A percentile compares a stretch with the other conserved stretches of the same genome.
Conservation (phyloP, 2,329 filamentous ascomycete genomes). For the Nannizziopsis arthrosporioides region DNA sequence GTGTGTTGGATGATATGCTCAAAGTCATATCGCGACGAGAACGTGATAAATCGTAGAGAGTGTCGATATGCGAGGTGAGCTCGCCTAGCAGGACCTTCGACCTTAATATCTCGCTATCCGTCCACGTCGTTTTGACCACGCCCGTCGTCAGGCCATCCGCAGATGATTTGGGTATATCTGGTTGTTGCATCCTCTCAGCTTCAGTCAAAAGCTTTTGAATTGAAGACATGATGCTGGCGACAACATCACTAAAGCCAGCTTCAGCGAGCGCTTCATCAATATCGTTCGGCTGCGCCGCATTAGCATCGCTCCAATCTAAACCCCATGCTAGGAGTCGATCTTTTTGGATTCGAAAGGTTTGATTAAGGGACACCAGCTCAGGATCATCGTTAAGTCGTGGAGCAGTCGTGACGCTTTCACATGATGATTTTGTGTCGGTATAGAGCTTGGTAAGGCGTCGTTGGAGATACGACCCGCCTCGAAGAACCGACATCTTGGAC, state of each 20-base stretch:
- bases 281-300: conserved; percentile 44
- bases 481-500: conserved; percentile 35
- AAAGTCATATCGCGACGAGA: conserved; percentile 40
- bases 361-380: conserved; percentile 46
- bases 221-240: conserved; percentile 52
- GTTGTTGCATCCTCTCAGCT: conserved; percentile 46
- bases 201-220: conserved; percentile 53
- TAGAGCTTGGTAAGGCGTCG: conserved; percentile 49
- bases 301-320: conserved; percentile 54
- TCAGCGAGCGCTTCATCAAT: conserved; percentile 53
- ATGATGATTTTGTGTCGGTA: conserved; percentile 52
- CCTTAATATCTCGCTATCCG: conserved; percentile 41
- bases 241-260: conserved; percentile 52
- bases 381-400: conserved; percentile 40
- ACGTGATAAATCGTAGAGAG: conserved; percentile 51
- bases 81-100: conserved; percentile 50
- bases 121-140: conserved; percentile 35
- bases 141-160: conserved; percentile 27
- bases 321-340: conserved; percentile 54
- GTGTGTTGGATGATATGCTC: conserved; percentile 27
- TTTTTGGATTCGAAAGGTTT: conserved; percentile 52
- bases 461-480: conserved; percentile 35
- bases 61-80: conserved; percentile 52
- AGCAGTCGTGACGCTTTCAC: conserved; percentile 42
- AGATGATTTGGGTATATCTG: conserved; percentile 26